Base-by-base conservation (phyloP, 352 stramenopile genomes). In the Phytophthora vignae region DNA sequence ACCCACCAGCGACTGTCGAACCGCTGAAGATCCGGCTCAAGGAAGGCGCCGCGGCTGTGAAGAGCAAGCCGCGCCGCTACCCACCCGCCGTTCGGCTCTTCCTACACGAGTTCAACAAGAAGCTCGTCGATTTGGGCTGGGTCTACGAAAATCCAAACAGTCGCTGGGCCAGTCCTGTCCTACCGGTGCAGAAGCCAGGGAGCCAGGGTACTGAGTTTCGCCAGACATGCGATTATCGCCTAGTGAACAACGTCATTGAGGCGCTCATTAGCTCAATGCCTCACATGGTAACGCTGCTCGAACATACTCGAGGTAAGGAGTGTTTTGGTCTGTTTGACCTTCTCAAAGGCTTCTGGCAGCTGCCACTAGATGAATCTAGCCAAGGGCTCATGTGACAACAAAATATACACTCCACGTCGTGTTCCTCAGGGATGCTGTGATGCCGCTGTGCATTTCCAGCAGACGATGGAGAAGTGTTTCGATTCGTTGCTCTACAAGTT, bases 331-430 rank as follows among this genome's bases (percentile, higher is more conserved):
- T 58, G 31, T 65, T 65, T 14, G 59, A 58, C 11, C n/a, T 65
- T 3, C 25, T 48, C 15, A 55, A 55, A 19, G 21, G 49, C 0
- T 67, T 67, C 29, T 67, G 55, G 22, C 36, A 68, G 17, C 29
- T 53, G 1, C 21, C 22, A 0, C 22, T 61, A 11, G 17, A 25
- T 25, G 22, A 52, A 2, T 2, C 25, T 9, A 60, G 60, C 14
- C 60, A 60, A 25, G 54, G 59, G 29, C 25, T 44, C 15, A 60
- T 71, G 46, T 76, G 55, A 76, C 48, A 11, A 6, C 2, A 67
- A 76, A 29, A 53, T 67, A 9, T 76, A 60, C 40, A 75, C 69
- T 48, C 62, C 69, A 3, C 10, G 17, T 17, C 61, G 69, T 1
- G 62, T 67, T 0, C 69, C 69, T 5, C 60, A 61, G 36, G 60